phyloP scores from a whole-genome alignment of 2,329 filamentous ascomycete genomes.

The Cercospora nicotianae region DNA sequence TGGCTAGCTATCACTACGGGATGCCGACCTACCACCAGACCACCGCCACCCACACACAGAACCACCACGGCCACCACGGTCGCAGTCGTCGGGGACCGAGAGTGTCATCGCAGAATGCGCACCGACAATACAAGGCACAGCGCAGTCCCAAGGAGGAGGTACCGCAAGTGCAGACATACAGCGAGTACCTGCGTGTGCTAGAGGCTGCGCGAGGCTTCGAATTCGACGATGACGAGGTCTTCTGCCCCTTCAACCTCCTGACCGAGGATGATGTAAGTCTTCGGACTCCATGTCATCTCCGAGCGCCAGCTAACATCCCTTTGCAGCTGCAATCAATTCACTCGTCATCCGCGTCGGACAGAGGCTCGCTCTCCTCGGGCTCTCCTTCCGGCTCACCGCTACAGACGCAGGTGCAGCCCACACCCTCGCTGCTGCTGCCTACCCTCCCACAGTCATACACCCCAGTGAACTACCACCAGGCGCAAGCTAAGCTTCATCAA shows the following conservation, averaged over 20 bases:
- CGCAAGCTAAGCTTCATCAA: constrained; percentile 80
- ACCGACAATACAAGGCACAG: constrained; percentile 76
- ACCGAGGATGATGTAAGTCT: constrained; percentile 83
- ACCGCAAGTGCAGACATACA: constrained; percentile 72
- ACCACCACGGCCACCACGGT: constrained; percentile 75
- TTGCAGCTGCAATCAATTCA: constrained; percentile 84
- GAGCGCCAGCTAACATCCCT: constrained; percentile 39
- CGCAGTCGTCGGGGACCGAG: constrained; percentile 83
- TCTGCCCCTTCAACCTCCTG: constrained; percentile 82
- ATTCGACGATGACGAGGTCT: constrained; percentile 92
- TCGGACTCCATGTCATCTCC: constrained; percentile 10
- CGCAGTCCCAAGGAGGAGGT: constrained; percentile 87
- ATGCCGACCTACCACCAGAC: constrained; percentile 51
- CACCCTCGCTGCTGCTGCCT: constrained; percentile 73
- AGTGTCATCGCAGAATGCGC: constrained; percentile 76
- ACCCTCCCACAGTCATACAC: constrained; percentile 47
- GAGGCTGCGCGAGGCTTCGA: constrained; percentile 93
- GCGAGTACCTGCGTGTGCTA: constrained; percentile 80
- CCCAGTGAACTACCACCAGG: constrained; percentile 61
- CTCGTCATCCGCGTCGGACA: constrained; percentile 77
- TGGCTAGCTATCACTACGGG: constrained; percentile 54
- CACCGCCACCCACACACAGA: constrained; percentile 54
- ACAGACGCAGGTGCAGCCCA: constrained; percentile 73
- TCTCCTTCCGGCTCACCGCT: constrained; percentile 90
- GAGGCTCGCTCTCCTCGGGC: constrained; percentile 90